A percentile compares a stretch with the other conserved stretches of the same genome.
Conservation (phyloP, 1,284 basidiomycete species). For the Cystobasidium pallidum region DNA sequence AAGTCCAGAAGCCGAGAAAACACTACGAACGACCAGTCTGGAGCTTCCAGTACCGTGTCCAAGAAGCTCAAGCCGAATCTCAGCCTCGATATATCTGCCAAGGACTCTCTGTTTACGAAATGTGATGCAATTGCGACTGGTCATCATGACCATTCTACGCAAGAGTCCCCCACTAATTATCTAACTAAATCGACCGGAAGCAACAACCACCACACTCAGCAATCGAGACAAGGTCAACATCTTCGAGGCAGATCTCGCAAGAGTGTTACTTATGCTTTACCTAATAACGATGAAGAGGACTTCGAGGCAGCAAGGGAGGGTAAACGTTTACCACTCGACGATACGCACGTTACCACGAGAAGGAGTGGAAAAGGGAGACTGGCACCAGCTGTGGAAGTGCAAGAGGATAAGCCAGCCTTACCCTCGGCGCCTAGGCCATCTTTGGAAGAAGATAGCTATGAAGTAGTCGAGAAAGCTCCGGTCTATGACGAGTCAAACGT, state of each 20-base stretch:
- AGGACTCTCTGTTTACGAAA: conserved; percentile 21
- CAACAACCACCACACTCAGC: background rate
- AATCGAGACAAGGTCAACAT: conserved; percentile 14
- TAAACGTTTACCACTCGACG: background rate
- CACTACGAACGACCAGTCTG: background rate
- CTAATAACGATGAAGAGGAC: background rate
- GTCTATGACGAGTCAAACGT: background rate
- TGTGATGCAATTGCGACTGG: background rate
- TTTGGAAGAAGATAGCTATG: conserved; percentile 4
- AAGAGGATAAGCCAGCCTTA: conserved; percentile 1
- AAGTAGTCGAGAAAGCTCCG: background rate
- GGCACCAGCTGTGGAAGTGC: conserved; percentile 29
- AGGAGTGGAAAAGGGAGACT: background rate
- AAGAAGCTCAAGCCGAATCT: conserved; percentile 12
- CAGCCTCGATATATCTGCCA: conserved; percentile 20
- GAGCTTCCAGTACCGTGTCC: background rate
- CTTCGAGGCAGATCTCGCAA: conserved; percentile 27
- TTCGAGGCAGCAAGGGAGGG: background rate
- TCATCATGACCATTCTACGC: background rate
- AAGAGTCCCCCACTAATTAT: background rate
- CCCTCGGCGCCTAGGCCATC: conserved; percentile 16
- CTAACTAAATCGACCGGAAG: background rate
- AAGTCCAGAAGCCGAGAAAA: background rate
- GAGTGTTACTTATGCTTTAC: conserved; percentile 20
- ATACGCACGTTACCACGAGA: conserved; percentile 15